Base-by-base conservation (phyloP, 1,284 basidiomycete genomes). In the Farysia itapuensis region DNA sequence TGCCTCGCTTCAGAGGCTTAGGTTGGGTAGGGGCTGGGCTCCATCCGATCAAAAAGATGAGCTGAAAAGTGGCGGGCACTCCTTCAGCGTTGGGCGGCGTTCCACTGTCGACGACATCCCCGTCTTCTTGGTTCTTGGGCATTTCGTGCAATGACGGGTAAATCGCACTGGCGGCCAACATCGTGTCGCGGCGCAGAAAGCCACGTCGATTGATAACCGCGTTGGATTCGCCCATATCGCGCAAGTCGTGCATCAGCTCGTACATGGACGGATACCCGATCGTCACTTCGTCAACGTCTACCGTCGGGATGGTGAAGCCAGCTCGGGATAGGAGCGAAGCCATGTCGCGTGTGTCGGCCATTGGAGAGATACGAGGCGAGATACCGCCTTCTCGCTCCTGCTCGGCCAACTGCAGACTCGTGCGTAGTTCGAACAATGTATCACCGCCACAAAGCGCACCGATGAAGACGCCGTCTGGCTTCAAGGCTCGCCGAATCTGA, bases 31-130 rank as follows among this genome's bases (percentile, higher is more conserved):
- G 84, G 3, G 86, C 83, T 15, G 93, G 91, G 74, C 93, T 96
- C 94, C 95, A 99, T n/a, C 95, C 94, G 77, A 98, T 96, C 90
- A 97, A 86, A 77, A 89, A 96, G 53, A 98, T 91, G 40, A 97
- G 81, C 73, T 94, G 89, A 79, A 96, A 99, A 4, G 95, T 98
- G 12, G 95, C 95, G 4, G 93, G 90, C 20, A 98, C 82, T 2
- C 88, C 90, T 72, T 92, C 87, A 8, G 24, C 46, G 20, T 44
- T 45, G n/a, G 5, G 11, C 6, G 34, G 20, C 5, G 13, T 20
- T 4, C 34, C 34, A 12, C 22, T 20, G 13, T 13, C 34, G 22
- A 22, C 11, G 19, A 20, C 20, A 14, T 37, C 39, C 5, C 20
- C 32, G 5, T 35, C 45, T 20, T 43, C 44, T 20, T 33, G n/a